Percentiles rank a stretch among this genome's conserved stretches.
These are phyloP conservation scores for Oemleria cerasiformis DNA, from an alignment of 306 rosid genomes.

Conservation along the genomic window DNA sequence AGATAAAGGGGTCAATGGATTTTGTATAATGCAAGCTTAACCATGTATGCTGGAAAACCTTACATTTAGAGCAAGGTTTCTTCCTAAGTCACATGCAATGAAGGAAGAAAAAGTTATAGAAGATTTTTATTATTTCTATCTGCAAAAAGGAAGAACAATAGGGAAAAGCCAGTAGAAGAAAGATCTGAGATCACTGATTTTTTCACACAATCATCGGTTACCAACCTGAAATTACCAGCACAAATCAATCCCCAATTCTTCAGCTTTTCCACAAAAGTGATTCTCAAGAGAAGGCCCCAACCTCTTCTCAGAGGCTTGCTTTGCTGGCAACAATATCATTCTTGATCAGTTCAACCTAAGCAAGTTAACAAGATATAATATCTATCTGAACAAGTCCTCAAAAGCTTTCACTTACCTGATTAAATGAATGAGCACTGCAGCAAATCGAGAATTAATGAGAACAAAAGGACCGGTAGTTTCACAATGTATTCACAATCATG, in stretches of 20 bases:
- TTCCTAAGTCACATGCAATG: not conserved
- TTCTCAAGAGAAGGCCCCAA: not conserved
- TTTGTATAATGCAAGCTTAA: not conserved
- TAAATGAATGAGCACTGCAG: not conserved
- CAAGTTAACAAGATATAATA: not conserved
- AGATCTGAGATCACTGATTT: not conserved
- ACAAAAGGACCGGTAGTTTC: not conserved
- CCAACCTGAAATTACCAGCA: not conserved
- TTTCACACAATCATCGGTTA: not conserved
- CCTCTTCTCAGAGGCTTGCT: not conserved
- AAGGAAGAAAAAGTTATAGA: conserved; percentile 8
- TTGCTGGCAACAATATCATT: not conserved
- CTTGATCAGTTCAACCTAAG: not conserved
- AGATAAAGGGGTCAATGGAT: not conserved
- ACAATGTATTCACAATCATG: not conserved
- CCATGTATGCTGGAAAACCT: not conserved
- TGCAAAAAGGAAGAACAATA: not conserved
- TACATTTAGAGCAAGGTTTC: conserved; percentile 13
- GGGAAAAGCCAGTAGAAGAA: not conserved
- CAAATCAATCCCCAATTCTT: not conserved
- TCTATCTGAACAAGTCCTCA: too few relatives aligned
- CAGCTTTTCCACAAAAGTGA: not conserved
- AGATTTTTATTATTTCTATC: not conserved
- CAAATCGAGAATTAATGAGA: not conserved
- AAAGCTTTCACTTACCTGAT: not conserved